These are phyloP conservation scores for Pseudogymnoascus sp. DNA, from an alignment of 2,329 filamentous ascomycete species.

Conservation along the genomic window DNA sequence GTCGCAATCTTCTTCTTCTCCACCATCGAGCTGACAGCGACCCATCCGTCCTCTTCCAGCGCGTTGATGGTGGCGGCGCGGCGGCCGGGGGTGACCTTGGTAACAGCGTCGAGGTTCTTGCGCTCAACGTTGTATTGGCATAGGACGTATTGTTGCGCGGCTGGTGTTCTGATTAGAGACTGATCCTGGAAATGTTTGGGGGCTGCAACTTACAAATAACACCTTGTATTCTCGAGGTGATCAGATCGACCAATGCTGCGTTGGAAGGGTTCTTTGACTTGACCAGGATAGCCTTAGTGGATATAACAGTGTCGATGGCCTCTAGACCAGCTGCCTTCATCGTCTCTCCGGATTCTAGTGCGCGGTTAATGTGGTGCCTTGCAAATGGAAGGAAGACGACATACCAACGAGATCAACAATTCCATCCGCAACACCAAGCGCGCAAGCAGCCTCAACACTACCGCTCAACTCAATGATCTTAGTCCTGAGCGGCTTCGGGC, in stretches of 20 bases:
- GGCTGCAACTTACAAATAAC: conserved; percentile 61
- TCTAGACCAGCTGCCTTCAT: conserved; percentile 94
- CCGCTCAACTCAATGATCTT: conserved; percentile 92
- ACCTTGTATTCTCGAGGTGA: conserved; percentile 78
- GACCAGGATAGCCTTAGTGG: conserved; percentile 82
- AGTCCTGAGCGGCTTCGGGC: conserved; percentile 58
- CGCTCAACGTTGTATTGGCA: conserved; percentile 94
- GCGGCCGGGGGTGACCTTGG: conserved; percentile 81
- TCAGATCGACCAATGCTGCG: conserved; percentile 70
- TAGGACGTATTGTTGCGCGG: conserved; percentile 84
- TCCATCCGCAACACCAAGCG: conserved; percentile 88
- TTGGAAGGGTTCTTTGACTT: conserved; percentile 80
- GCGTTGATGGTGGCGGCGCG: conserved; percentile 86
- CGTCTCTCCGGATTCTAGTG: conserved; percentile 85
- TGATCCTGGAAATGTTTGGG: not conserved
- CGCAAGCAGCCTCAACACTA: conserved; percentile 94
- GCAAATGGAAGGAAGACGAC: conserved; percentile 28
- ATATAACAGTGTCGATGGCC: conserved; percentile 87
- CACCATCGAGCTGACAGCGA: conserved; percentile 91
- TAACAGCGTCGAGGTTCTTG: conserved; percentile 54
- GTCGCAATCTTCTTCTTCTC: conserved; percentile 42
- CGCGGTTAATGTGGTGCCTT: conserved; percentile 15
- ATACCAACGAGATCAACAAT: conserved; percentile 94
- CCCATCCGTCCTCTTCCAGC: conserved; percentile 83
- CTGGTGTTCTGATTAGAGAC: conserved; percentile 28